Percentiles rank a stretch among this genome's conserved stretches.
phyloP scores from a whole-genome alignment of 768 basidiomycete species.

The Cystobasidium onofrii region DNA sequence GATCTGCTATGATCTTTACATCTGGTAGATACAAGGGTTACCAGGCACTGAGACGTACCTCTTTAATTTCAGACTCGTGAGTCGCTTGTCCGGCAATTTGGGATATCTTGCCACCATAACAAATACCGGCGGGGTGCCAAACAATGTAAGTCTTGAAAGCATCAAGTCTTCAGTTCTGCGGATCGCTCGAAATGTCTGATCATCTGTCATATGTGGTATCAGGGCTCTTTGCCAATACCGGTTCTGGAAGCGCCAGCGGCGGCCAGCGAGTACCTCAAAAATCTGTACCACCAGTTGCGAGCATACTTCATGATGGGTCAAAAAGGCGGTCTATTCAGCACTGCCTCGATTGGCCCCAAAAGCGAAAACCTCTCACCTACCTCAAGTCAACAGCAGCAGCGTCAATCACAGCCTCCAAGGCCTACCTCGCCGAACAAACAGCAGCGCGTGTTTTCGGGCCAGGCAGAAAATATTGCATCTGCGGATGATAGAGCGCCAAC shows the following conservation, averaged over 20 bases:
- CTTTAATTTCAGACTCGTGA: conserved; percentile 27
- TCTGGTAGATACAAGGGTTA: too few relatives aligned
- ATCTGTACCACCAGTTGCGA: not conserved
- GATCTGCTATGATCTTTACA: too few relatives aligned
- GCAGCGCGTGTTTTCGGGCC: not conserved
- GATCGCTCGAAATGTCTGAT: too few relatives aligned
- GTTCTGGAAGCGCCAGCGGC: conserved; percentile 6
- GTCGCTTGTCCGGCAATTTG: conserved; percentile 18
- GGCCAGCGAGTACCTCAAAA: not conserved
- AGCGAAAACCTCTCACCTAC: not conserved
- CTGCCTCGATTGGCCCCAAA: not conserved
- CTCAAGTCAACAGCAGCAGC: not conserved
- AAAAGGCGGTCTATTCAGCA: conserved; percentile 3
- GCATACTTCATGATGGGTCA: conserved; percentile 24
- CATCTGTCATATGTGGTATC: not conserved
- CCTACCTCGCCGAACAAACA: not conserved
- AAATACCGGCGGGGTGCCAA: not conserved
- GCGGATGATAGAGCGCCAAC: not conserved
- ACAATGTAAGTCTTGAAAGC: not conserved
- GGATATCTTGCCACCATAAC: conserved; percentile 19
- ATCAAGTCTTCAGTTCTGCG: too few relatives aligned
- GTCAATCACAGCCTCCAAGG: not conserved
- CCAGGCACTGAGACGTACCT: too few relatives aligned
- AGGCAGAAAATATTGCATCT: not conserved
- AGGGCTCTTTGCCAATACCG: conserved; percentile 14